Percentiles rank a stretch among this genome's conserved stretches.
phyloP scores from a whole-genome alignment of 331 rosid genomes.

The Dryas integrifolia region DNA sequence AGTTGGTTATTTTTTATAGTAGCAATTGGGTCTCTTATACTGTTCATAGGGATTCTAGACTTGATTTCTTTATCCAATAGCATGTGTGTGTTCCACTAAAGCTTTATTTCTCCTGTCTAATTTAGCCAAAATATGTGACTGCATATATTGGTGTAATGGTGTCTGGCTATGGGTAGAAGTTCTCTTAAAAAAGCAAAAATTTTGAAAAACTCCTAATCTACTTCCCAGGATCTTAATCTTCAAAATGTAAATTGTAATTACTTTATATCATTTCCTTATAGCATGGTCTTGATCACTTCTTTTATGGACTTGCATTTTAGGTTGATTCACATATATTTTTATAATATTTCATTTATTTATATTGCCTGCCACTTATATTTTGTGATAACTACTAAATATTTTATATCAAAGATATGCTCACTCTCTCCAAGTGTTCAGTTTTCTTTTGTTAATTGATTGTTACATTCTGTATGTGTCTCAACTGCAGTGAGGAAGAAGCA shows the following conservation, averaged over 20 bases:
- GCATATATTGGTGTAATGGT: neutral
- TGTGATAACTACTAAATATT: neutral
- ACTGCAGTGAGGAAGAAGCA: slow-evolving; percentile 80
- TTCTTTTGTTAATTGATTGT: neutral
- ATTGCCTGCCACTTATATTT: neutral
- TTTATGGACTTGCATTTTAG: neutral
- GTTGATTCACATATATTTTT: neutral
- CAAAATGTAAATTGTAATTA: neutral
- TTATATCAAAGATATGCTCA: neutral
- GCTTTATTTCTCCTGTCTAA: neutral
- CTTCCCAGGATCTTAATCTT: neutral
- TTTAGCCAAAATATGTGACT: neutral
- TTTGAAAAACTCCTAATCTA: too few species aligned
- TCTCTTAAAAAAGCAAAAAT: neutral
- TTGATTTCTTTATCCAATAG: neutral
- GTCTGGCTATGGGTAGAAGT: too few species aligned
- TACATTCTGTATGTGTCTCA: slow-evolving; percentile 4
- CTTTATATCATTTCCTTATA: neutral
- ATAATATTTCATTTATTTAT: neutral
- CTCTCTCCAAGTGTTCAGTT: neutral
- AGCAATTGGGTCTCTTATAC: too few species aligned
- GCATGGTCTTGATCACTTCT: neutral
- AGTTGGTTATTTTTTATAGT: too few species aligned
- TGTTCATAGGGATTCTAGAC: too few species aligned
- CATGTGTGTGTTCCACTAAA: neutral